Evolutionary conservation across 352 stramenopile genomes (phyloP).

Genomic region (Pythium sukuiense): DNA sequence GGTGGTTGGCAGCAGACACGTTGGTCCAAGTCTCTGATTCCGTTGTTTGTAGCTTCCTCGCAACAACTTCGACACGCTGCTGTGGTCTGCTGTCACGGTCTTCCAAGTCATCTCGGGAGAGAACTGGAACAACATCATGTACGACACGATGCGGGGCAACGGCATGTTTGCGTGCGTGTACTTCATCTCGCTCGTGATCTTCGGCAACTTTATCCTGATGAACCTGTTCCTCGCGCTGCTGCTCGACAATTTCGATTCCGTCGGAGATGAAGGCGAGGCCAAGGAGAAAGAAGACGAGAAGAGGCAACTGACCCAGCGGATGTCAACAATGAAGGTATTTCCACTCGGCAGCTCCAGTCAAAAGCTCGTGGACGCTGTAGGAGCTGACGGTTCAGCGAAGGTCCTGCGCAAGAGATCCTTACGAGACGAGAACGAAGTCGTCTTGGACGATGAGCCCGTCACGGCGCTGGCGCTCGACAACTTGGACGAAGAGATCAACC

Average conservation of each 20-base stretch:
- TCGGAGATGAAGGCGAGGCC: slow-evolving; percentile 47
- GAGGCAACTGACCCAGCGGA: slow-evolving; percentile 49
- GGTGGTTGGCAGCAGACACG: neutral
- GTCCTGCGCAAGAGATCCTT: neutral
- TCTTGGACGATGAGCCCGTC: slow-evolving; percentile 21
- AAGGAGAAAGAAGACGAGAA: slow-evolving; percentile 54
- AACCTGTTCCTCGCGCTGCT: slow-evolving; percentile 94
- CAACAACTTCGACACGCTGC: slow-evolving; percentile 89
- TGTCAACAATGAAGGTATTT: slow-evolving; percentile 64
- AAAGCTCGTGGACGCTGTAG: neutral
- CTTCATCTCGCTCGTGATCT: slow-evolving; percentile 85
- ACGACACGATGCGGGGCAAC: slow-evolving; percentile 88
- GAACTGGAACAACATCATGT: slow-evolving; percentile 95
- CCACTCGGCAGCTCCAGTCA: slow-evolving; percentile 11
- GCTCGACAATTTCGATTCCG: slow-evolving; percentile 86
- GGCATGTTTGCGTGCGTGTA: slow-evolving; percentile 69
- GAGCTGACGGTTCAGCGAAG: slow-evolving; percentile 1
- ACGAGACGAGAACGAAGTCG: neutral
- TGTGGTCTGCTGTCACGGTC: slow-evolving; percentile 80
- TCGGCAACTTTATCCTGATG: slow-evolving; percentile 92
- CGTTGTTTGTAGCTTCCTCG: slow-evolving; percentile 43
- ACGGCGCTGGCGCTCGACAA: slow-evolving; percentile 29
- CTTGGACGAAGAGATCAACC: slow-evolving; percentile 41
- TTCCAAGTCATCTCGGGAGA: slow-evolving; percentile 95
- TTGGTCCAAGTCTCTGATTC: neutral